A percentile compares a stretch with the other conserved stretches of the same genome.
Conservation (phyloP, 208 protist genomes). For the Leishmania major region DNA sequence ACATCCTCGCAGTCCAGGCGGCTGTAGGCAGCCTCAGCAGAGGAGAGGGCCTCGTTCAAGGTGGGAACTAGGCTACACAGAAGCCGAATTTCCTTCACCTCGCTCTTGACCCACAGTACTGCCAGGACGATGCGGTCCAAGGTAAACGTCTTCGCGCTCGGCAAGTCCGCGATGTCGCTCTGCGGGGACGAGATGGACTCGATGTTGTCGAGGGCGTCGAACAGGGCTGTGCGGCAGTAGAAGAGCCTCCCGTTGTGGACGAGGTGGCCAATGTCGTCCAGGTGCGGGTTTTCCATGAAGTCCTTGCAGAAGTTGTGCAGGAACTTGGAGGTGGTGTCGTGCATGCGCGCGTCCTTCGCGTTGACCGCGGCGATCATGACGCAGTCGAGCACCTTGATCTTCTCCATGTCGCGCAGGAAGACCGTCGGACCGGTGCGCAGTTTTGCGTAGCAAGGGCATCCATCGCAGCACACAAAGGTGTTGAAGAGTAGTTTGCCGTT, state of each 20-base stretch:
- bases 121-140: conserved; percentile 53
- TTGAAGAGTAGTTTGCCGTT: conserved; percentile 45
- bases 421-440: conserved; percentile 58
- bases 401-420: conserved; percentile 76
- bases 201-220: conserved; percentile 52
- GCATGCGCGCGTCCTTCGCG: conserved; percentile 46
- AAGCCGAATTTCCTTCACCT: conserved; percentile 51
- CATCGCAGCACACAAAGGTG: conserved; percentile 75
- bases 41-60: conserved; percentile 48
- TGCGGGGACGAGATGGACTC: conserved; percentile 38
- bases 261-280: conserved; percentile 52
- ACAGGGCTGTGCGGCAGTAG: conserved; percentile 61
- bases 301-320: conserved; percentile 43
- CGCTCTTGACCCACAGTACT: conserved; percentile 59
- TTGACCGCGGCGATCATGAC: conserved; percentile 75
- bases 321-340: conserved; percentile 53
- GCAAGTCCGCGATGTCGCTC: conserved; percentile 14
- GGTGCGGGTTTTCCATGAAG: conserved; percentile 57
- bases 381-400: conserved; percentile 80
- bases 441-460: conserved; percentile 64
- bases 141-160: conserved; percentile 30
- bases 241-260: conserved; percentile 80
- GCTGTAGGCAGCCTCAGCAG: conserved; percentile 45
- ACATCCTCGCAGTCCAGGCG: conserved; percentile 39
- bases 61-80: conserved; percentile 47